phyloP scores from a whole-genome alignment of 768 basidiomycete genomes.

The Pseudohyphozyma bogoriensis region DNA sequence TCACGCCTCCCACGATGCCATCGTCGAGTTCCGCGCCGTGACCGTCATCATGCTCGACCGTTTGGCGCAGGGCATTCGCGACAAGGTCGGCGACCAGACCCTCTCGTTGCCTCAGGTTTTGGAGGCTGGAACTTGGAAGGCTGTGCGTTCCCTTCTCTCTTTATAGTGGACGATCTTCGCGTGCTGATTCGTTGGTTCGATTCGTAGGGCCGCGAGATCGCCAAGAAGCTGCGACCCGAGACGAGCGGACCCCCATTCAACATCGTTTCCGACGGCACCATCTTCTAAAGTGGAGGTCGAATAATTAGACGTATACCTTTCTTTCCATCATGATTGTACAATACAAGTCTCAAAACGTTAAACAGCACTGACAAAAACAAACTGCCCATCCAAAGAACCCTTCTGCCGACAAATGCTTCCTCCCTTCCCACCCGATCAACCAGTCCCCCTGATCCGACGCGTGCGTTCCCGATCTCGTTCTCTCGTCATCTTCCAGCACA shows the following conservation, averaged over 20 bases:
- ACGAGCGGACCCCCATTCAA: slow-evolving; percentile 30
- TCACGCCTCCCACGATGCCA: slow-evolving; percentile 69
- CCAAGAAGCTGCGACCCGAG: slow-evolving; percentile 59
- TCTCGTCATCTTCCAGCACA: slow-evolving; percentile 22
- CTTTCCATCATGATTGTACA: too few relatives aligned
- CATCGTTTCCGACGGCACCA: slow-evolving; percentile 10
- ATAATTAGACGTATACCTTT: too few relatives aligned
- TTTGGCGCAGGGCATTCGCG: slow-evolving; percentile 59
- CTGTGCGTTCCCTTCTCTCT: slow-evolving; percentile 33
- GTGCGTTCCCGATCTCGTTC: slow-evolving; percentile 8
- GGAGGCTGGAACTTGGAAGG: slow-evolving; percentile 95
- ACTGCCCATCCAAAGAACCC: too few relatives aligned
- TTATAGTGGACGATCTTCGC: not conserved
- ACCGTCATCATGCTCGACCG: slow-evolving; percentile 90
- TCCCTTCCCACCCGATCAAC: too few relatives aligned
- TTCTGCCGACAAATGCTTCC: too few relatives aligned
- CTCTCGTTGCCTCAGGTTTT: slow-evolving; percentile 77
- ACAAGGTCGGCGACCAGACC: slow-evolving; percentile 46
- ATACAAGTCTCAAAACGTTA: too few relatives aligned
- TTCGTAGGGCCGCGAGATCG: slow-evolving; percentile 66
- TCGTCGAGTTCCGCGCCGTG: slow-evolving; percentile 93
- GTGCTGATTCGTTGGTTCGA: not conserved
- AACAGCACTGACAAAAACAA: too few relatives aligned
- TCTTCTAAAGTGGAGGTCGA: not conserved
- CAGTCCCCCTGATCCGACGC: too few relatives aligned